Percentiles rank a stretch among this genome's conserved stretches.
Evolutionary conservation across 768 basidiomycete genomes (phyloP).

Genomic region (Tulasnella sp.): DNA sequence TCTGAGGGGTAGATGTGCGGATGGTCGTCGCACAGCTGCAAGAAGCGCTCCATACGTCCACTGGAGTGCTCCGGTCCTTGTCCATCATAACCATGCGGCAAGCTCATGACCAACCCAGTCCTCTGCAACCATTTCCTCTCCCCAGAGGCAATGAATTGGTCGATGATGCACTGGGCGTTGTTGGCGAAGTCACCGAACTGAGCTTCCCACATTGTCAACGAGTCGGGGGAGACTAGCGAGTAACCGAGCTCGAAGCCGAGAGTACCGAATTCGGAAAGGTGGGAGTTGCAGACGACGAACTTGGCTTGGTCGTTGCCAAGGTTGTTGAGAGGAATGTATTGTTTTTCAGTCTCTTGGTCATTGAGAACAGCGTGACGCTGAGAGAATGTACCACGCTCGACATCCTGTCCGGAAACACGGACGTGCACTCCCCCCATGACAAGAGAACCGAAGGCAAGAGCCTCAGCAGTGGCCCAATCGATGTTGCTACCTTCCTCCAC

Average conservation of each 20-base stretch:
- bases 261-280: constrained; percentile 88
- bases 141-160: constrained; percentile 96
- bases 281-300: constrained; percentile 95
- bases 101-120: constrained; percentile 77
- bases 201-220: constrained; percentile 95
- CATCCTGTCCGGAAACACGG: constrained; percentile 94
- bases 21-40: constrained; percentile 97
- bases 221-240: constrained; percentile 91
- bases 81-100: constrained; percentile 97
- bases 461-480: constrained; percentile 98
- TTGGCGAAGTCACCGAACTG: constrained; percentile 99
- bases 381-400: constrained; percentile 98
- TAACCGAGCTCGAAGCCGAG: constrained; percentile 98
- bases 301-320: constrained; percentile 82
- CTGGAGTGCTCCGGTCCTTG: constrained; percentile 99
- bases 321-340: constrained; percentile 86
- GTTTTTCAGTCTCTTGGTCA: constrained; percentile 88
- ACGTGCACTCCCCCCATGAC: constrained; percentile 92
- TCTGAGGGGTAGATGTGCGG: constrained; percentile 82
- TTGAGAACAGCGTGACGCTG: constrained; percentile 96
- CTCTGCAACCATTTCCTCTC: constrained; percentile 98
- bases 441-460: constrained; percentile 90
- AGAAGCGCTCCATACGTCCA: constrained; percentile 90
- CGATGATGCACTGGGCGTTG: constrained; percentile 95
- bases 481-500: constrained; percentile 88